A percentile compares a stretch with the other conserved stretches of the same genome.
phyloP scores from a whole-genome alignment of 1,284 basidiomycete genomes.

The Kalmanozyma brasiliensis region DNA sequence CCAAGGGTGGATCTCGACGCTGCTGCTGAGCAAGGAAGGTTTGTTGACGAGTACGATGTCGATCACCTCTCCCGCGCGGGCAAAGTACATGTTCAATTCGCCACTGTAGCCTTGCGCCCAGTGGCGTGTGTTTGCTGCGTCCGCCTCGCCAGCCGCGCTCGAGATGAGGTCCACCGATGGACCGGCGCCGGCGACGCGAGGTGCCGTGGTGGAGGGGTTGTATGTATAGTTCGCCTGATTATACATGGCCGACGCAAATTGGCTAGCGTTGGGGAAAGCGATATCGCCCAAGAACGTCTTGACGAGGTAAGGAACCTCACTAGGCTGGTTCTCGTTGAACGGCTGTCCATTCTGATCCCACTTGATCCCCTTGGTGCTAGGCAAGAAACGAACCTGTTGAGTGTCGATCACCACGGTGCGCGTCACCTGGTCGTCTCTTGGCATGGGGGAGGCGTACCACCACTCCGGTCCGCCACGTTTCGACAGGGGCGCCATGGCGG shows the following conservation, averaged over 20 bases:
- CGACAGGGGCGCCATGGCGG: constrained; percentile 19
- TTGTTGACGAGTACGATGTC: constrained; percentile 57
- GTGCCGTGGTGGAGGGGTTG: neutral
- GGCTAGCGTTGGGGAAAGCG: constrained; percentile 2
- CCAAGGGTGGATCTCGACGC: constrained; percentile 53
- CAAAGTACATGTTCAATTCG: constrained; percentile 35
- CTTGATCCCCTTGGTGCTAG: constrained; percentile 18
- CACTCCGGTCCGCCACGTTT: neutral
- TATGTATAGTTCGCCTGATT: constrained; percentile 12
- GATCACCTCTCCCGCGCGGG: constrained; percentile 32
- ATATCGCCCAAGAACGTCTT: constrained; percentile 28
- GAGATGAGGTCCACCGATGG: too few relatives aligned
- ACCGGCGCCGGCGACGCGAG: too few relatives aligned
- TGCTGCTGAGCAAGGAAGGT: neutral
- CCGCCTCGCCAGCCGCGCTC: neutral
- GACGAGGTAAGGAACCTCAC: constrained; percentile 37
- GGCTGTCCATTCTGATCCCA: constrained; percentile 31
- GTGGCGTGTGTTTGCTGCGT: neutral
- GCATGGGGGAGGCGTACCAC: constrained; percentile 21
- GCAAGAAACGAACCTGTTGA: constrained; percentile 35
- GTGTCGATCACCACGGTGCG: constrained; percentile 46
- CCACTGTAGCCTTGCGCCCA: constrained; percentile 25
- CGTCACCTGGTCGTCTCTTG: constrained; percentile 39
- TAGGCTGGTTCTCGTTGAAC: constrained; percentile 18
- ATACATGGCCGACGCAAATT: constrained; percentile 18